These are phyloP conservation scores for Leptosphaerulina australis DNA, from an alignment of 2,329 filamentous ascomycete genomes.

Conservation along the genomic window DNA sequence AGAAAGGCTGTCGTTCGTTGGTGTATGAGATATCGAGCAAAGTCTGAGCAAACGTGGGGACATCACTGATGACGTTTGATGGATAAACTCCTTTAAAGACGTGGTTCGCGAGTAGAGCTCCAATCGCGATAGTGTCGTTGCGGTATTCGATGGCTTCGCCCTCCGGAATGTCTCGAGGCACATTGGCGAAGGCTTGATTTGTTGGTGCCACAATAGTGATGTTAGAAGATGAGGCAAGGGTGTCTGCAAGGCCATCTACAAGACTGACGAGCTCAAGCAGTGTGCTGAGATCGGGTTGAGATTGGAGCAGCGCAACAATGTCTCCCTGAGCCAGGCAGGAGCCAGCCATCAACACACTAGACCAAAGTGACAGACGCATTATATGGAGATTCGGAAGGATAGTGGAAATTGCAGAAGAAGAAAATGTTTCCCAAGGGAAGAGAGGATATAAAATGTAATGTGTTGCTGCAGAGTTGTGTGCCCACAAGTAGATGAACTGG, in stretches of 20 bases:
- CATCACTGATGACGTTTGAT: constrained; percentile 44
- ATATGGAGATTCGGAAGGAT: constrained; percentile 1
- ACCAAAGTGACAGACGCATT: constrained; percentile 31
- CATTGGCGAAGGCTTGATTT: constrained; percentile 55
- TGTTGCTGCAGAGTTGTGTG: constrained; percentile 4
- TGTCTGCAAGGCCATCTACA: constrained; percentile 47
- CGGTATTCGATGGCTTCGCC: constrained; percentile 41
- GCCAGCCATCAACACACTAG: constrained; percentile 26
- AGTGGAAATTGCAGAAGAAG: not conserved
- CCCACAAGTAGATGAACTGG: not conserved
- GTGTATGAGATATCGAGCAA: constrained; percentile 56
- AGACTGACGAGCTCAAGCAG: constrained; percentile 46
- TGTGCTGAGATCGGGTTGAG: constrained; percentile 41
- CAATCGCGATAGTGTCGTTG: constrained; percentile 42
- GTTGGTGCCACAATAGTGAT: constrained; percentile 64
- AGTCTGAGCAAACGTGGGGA: constrained; percentile 54
- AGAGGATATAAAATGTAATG: not conserved
- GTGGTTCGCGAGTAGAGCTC: constrained; percentile 62
- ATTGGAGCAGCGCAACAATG: constrained; percentile 40
- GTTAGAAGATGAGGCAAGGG: constrained; percentile 52
- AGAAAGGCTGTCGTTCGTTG: constrained; percentile 50
- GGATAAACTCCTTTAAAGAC: constrained; percentile 59
- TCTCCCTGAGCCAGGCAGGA: constrained; percentile 36
- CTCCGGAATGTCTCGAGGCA: constrained; percentile 33
- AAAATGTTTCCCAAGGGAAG: not conserved